Evolutionary conservation across 108 stramenopile genomes (phyloP), one percentile per base, ranked within the genome.

Genomic region (Nitzschia putrida): DNA sequence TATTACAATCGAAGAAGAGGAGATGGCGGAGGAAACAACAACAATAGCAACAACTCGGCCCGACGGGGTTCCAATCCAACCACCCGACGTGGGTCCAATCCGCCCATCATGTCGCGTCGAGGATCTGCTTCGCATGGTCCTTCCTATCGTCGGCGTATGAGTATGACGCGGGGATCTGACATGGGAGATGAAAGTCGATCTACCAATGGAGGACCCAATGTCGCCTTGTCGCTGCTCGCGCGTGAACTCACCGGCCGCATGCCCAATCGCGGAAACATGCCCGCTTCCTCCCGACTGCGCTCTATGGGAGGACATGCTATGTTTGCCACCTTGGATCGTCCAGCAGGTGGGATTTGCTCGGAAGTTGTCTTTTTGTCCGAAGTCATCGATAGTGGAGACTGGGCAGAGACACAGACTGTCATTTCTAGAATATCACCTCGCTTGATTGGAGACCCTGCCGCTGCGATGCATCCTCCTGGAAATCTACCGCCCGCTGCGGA

Each of bases 341-440:
- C 80, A 26, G 71, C 83, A 8, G 82, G 69, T n/a, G 83, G 82
- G 4, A 83, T 87, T 38, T 64, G 71, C 21, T 74, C 82, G 7
- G 83, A 87, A 73, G 80, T 83, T 18, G 51, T 49, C 9, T 75
- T 71, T 0, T 66, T 87, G 29, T 54, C 61, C 3, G 68, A 69
- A 44, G 77, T 76, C 8, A 81, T 87, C 47, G 76, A 87, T 38
- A 47, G 55, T 44, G 83, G 80, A 9, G 78, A 87, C 44, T 87
- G 86, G 83, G 54, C 71, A n/a, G 83, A 79, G 71, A 83, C 79
- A 50, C 71, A 80, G 34, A 57, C 41, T 1, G 57, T 87, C 14
- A 58, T 87, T 40, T 81, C 83, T 7, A 49, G 83, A 42, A 55
- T 87, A 22, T 67, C 83, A 29, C 83, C 86, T n/a, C 66, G 86